Evolutionary conservation across 1,284 basidiomycete species (phyloP).

Genomic region (Acaromyces ingoldii): DNA sequence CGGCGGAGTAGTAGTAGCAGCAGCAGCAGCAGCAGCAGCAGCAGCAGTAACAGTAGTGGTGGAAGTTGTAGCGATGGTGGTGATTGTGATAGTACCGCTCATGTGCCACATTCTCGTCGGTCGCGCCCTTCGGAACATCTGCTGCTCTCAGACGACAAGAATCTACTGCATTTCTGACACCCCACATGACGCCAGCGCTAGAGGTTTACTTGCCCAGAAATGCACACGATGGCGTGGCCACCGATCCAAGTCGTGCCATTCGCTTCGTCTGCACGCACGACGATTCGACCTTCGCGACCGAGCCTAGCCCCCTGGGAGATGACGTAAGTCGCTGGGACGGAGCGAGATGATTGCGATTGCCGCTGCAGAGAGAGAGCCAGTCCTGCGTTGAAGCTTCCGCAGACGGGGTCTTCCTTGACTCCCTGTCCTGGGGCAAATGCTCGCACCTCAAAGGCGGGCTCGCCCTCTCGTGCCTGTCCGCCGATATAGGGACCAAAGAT

Average conservation of each 20-base stretch:
- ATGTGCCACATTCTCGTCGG: too few species aligned
- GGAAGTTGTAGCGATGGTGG: too few species aligned
- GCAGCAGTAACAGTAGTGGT: too few species aligned
- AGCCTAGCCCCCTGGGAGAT: slow-evolving; percentile 28
- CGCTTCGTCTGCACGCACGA: slow-evolving; percentile 9
- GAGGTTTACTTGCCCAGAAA: too few species aligned
- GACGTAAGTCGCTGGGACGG: slow-evolving; percentile 18
- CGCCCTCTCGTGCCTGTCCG: slow-evolving; percentile 11
- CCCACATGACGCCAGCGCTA: too few species aligned
- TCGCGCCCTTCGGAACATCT: too few species aligned
- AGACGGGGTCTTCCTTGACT: slow-evolving; percentile 38
- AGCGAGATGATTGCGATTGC: slow-evolving; percentile 13
- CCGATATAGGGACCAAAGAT: slow-evolving; percentile 27
- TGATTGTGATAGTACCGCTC: too few species aligned
- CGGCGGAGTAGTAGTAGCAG: too few species aligned
- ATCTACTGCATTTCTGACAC: too few species aligned
- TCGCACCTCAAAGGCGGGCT: slow-evolving; percentile 23
- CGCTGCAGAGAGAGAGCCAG: slow-evolving; percentile 25
- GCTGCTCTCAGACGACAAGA: too few species aligned
- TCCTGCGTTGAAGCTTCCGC: slow-evolving; percentile 38
- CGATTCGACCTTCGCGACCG: slow-evolving; percentile 24
- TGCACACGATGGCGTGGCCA: slow-evolving; percentile 24
- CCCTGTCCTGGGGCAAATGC: slow-evolving; percentile 17
- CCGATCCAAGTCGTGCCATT: slow-evolving; percentile 27
- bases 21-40: too few species aligned